Evolutionary conservation across 2,329 filamentous ascomycete species (phyloP), one percentile per base, ranked within the genome.

Genomic region (Penicillium sp.): DNA sequence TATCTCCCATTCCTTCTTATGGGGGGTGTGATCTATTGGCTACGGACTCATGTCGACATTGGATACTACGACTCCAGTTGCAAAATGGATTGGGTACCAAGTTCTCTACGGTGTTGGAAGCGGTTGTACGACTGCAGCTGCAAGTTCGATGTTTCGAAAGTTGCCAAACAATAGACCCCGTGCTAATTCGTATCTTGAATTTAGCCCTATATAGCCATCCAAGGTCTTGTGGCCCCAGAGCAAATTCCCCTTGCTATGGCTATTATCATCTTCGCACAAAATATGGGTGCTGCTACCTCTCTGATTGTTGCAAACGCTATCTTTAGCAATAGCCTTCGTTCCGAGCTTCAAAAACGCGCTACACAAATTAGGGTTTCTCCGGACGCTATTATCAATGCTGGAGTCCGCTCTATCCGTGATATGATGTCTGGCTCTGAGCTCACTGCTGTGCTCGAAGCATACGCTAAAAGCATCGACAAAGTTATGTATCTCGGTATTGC

Each of bases 1-100:
- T 72, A 72, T 49, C 57, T 72, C 16, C 75, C 73, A 5, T 71
- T 64, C 15, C 62, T 68, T 2, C 27, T 76, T 1, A 57, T 61
- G 0, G 66, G 73, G 4, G 63, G 63, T 16, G 59, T 64, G 0
- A 55, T 49, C 71, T 3, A 60, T 75, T 41, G 68, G 65, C 16
- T 63, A 60, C 29, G 74, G 76, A 0, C 62, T 78, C 16, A 49
- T 76, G 15, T 68, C 67, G 1, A 71, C 68, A 7, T 40, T 75
- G 10, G 63, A 53, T 0, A 55, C 65, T 2, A 50, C 60, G 4
- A 68, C 65, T 1, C 33, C 60, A 1, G 52, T 53, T n/a, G 63
- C 58, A 43, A 59, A 60, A 27, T 70, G 68, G 66, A 65, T 71
- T 19, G 70, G 70, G 4, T 72, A 69, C 46, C 70, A 72, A 45